phyloP scores from a whole-genome alignment of 2,329 filamentous ascomycete species.

The Drechslerella coelobrocha region DNA sequence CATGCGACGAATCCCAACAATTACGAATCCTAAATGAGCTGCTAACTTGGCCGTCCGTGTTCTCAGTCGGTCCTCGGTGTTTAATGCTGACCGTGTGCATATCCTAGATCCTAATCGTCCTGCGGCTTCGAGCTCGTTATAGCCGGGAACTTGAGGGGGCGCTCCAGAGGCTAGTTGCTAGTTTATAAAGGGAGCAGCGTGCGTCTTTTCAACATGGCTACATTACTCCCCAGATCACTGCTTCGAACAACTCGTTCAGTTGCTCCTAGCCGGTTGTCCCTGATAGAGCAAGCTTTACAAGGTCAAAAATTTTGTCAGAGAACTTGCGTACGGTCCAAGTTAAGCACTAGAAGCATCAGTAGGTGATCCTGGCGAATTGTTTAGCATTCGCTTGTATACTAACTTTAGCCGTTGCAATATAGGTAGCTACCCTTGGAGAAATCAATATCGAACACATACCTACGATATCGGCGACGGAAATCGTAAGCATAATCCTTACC shows the following conservation, averaged over 20 bases:
- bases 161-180: constrained; percentile 6
- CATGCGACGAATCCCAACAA: constrained; percentile 30
- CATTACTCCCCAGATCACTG: constrained; percentile 39
- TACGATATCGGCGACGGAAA: constrained; percentile 45
- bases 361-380: constrained; percentile 1
- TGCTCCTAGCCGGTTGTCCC: constrained; percentile 12
- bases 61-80: constrained; percentile 35
- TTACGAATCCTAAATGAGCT: constrained; percentile 14
- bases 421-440: constrained; percentile 23
- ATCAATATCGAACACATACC: constrained; percentile 43
- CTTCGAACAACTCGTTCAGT: constrained; percentile 35
- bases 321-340: constrained; percentile 2
- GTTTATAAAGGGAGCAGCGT: constrained; percentile 34
- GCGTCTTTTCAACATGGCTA: constrained; percentile 47
- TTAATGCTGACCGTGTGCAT: constrained; percentile 18
- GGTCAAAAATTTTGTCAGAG: constrained; percentile 19
- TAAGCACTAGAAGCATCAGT: constrained; percentile 22
- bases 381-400: background rate
- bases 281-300: constrained; percentile 14
- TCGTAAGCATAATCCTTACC: constrained; percentile 30
- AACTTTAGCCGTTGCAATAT: background rate
- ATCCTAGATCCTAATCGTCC: background rate
- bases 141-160: too few relatives aligned
- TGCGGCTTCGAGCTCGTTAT: too few relatives aligned
- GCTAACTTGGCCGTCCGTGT: constrained; percentile 26